phyloP scores from a whole-genome alignment of 2,329 filamentous ascomycete genomes.

The Xylariaceae sp. region DNA sequence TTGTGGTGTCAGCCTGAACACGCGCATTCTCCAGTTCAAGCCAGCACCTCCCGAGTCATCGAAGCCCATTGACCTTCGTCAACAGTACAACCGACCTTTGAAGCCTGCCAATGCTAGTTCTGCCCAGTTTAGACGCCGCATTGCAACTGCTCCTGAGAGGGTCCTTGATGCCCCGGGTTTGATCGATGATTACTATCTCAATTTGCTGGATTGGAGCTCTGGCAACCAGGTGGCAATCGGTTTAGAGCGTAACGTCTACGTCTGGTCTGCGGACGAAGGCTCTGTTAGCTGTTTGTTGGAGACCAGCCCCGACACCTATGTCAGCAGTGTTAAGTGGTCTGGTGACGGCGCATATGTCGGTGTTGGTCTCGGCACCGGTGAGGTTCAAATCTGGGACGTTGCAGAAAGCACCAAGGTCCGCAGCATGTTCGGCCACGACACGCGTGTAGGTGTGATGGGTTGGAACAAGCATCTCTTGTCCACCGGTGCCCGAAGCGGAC shows the following conservation, averaged over 20 bases:
- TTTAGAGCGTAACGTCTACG: constrained; percentile 94
- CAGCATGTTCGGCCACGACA: constrained; percentile 98
- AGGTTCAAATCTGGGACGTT: constrained; percentile 99
- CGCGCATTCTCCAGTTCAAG: constrained; percentile 97
- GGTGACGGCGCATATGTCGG: constrained; percentile 95
- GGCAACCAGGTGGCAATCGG: constrained; percentile 98
- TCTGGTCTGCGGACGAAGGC: constrained; percentile 96
- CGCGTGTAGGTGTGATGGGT: constrained; percentile 95
- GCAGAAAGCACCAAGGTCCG: constrained; percentile 93
- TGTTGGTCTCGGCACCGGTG: constrained; percentile 90
- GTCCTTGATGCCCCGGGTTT: constrained; percentile 95
- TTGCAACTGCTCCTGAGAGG: constrained; percentile 92
- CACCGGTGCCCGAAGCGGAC: constrained; percentile 89
- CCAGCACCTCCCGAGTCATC: constrained; percentile 96
- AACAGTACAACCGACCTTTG: constrained; percentile 96
- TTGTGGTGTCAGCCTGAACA: constrained; percentile 90
- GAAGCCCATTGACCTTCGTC: constrained; percentile 94
- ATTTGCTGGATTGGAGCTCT: constrained; percentile 97
- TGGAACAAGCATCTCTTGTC: constrained; percentile 99
- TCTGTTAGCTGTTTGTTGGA: constrained; percentile 88
- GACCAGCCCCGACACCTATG: constrained; percentile 86
- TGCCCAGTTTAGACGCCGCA: constrained; percentile 86
- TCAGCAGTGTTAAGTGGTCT: constrained; percentile 99
- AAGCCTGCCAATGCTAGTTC: constrained; percentile 74
- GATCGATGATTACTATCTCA: constrained; percentile 98